These are phyloP conservation scores for Fraxinus platypoda DNA, from an alignment of 305 asterid genomes.

Conservation along the genomic window DNA sequence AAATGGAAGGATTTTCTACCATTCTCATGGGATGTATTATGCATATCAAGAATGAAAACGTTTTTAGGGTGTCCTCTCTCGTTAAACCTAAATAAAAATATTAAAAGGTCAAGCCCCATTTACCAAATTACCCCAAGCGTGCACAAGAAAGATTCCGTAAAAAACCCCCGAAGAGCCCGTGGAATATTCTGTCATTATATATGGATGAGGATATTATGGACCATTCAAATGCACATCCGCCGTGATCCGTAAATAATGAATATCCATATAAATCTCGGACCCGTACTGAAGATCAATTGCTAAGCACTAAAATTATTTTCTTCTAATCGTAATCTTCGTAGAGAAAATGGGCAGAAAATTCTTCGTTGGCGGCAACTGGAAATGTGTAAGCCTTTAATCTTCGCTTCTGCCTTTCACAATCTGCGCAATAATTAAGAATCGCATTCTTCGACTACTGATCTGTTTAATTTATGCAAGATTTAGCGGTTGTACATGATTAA, in stretches of 20 bases:
- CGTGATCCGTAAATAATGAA: slow-evolving; percentile 43
- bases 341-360: slow-evolving; percentile 70
- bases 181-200: slow-evolving; percentile 19
- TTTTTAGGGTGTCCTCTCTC: no score
- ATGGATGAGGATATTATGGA: slow-evolving; percentile 29
- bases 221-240: slow-evolving; percentile 6
- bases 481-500: slow-evolving; percentile 1
- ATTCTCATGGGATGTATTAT: no score
- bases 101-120: no score
- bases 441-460: slow-evolving; percentile 22
- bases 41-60: no score
- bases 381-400: slow-evolving; percentile 67
- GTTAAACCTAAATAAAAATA: no score
- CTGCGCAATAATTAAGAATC: not conserved
- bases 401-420: not conserved
- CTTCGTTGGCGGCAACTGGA: slow-evolving; percentile 99
- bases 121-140: not conserved
- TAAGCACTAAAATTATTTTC: not conserved
- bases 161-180: not conserved
- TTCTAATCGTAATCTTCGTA: slow-evolving; percentile 36
- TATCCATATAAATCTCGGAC: slow-evolving; percentile 1
- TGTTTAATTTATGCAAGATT: slow-evolving; percentile 1
- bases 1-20: no score
- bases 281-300: slow-evolving; percentile 25
- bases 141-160: not conserved